These are phyloP conservation scores for Golubevia pallescens DNA, from an alignment of 1,284 basidiomycete genomes.

Conservation along the genomic window DNA sequence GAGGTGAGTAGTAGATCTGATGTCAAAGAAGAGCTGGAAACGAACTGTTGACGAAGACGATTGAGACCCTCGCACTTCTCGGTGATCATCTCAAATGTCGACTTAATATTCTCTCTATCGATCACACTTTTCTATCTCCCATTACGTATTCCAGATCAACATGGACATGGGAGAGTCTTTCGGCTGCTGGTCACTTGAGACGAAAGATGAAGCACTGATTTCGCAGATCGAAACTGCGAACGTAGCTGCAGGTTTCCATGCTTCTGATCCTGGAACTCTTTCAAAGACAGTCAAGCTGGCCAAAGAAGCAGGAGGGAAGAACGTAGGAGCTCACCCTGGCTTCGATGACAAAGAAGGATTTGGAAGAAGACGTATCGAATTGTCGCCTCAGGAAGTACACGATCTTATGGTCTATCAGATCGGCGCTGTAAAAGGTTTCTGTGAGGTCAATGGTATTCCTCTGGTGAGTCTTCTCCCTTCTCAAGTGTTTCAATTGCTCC, in stretches of 20 bases:
- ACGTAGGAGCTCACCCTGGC: conserved; percentile 25
- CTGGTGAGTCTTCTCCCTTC: background rate
- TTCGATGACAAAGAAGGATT: conserved; percentile 23
- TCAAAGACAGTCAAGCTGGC: conserved; percentile 22
- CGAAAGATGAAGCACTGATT: conserved; percentile 22
- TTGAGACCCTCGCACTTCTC: too few relatives aligned
- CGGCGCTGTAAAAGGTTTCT: conserved; percentile 22
- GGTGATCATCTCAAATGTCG: too few relatives aligned
- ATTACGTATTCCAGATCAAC: too few relatives aligned
- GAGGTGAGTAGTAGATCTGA: too few relatives aligned
- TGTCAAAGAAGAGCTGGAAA: too few relatives aligned
- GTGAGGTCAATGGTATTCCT: conserved; percentile 17
- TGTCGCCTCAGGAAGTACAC: conserved; percentile 19
- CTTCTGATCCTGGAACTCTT: conserved; percentile 20
- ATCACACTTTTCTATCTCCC: too few relatives aligned
- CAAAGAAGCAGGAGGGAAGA: conserved; percentile 1
- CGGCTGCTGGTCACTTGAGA: conserved; percentile 19
- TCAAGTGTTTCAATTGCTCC: too few relatives aligned
- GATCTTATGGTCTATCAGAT: conserved; percentile 28
- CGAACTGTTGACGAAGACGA: too few relatives aligned
- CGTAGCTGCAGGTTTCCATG: conserved; percentile 24
- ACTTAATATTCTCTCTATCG: too few relatives aligned
- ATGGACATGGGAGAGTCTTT: conserved; percentile 23
- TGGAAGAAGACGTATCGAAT: conserved; percentile 20
- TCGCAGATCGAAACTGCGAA: conserved; percentile 22